Percentiles rank a stretch among this genome's conserved stretches.
Conservation (phyloP, 2,329 filamentous ascomycete genomes). For the Penicillium brasilianum region DNA sequence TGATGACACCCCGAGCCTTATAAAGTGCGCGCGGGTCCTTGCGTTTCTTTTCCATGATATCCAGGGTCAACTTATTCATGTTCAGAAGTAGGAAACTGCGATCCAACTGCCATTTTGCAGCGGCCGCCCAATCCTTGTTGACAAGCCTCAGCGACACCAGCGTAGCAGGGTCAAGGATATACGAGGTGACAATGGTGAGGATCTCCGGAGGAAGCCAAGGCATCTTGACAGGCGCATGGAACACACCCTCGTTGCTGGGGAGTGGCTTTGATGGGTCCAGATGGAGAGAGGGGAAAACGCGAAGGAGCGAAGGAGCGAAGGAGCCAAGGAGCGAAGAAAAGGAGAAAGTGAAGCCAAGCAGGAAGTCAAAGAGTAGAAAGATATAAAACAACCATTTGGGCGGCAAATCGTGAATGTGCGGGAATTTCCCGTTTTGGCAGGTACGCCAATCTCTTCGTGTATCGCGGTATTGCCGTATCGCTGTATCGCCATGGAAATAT, state of each 20-base stretch:
- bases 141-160: neutral
- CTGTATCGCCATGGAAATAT: no score
- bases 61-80: neutral
- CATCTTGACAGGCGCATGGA: neutral
- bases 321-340: neutral
- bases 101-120: neutral
- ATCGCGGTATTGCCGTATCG: no score
- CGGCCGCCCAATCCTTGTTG: neutral
- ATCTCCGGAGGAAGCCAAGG: neutral
- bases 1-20: neutral
- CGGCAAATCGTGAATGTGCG: no score
- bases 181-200: neutral
- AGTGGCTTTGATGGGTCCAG: neutral
- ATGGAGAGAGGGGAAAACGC: neutral
- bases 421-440: neutral
- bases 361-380: neutral
- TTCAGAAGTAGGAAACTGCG: neutral
- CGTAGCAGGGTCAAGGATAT: neutral
- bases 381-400: neutral
- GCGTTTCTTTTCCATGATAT: neutral
- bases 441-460: no score
- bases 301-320: neutral
- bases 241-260: no score
- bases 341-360: neutral
- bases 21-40: neutral